Percentiles rank a stretch among this genome's conserved stretches.
These are phyloP conservation scores for Exophiala oligosperma DNA, from an alignment of 2,329 filamentous ascomycete species.

Conservation along the genomic window DNA sequence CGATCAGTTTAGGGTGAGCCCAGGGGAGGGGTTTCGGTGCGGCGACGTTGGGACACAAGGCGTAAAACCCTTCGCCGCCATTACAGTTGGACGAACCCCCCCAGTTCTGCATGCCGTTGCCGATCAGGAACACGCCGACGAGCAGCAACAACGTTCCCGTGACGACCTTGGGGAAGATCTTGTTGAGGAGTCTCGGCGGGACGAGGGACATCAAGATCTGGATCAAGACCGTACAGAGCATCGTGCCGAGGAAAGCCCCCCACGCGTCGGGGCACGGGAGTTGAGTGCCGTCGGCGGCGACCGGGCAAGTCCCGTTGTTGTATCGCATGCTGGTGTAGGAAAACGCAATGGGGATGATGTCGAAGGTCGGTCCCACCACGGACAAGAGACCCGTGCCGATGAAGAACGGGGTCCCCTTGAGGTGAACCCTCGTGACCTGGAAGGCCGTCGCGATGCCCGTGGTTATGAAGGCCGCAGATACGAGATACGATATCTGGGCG, in stretches of 20 bases:
- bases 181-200: conserved; percentile 66
- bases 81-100: conserved; percentile 54
- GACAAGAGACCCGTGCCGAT: conserved; percentile 78
- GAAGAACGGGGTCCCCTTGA: conserved; percentile 71
- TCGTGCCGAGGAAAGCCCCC: conserved; percentile 71
- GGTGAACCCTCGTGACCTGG: conserved; percentile 76
- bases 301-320: conserved; percentile 65
- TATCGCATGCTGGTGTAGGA: conserved; percentile 74
- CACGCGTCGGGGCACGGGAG: conserved; percentile 76
- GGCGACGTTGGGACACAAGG: conserved; percentile 64
- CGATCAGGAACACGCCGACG: conserved; percentile 72
- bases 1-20: conserved; percentile 77
- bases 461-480: conserved; percentile 76
- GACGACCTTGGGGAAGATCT: conserved; percentile 76
- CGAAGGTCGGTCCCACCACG: conserved; percentile 76
- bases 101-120: conserved; percentile 74
- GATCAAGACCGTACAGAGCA: conserved; percentile 63
- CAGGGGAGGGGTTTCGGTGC: conserved; percentile 73
- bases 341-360: conserved; percentile 72
- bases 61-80: conserved; percentile 64
- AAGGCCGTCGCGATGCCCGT: conserved; percentile 72
- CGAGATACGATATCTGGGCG: conserved; percentile 70
- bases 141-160: conserved; percentile 69
- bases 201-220: conserved; percentile 76
- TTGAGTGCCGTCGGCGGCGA: conserved; percentile 60